These are phyloP conservation scores for Xylariaceae sp. DNA, from an alignment of 2,329 filamentous ascomycete genomes.

Conservation along the genomic window DNA sequence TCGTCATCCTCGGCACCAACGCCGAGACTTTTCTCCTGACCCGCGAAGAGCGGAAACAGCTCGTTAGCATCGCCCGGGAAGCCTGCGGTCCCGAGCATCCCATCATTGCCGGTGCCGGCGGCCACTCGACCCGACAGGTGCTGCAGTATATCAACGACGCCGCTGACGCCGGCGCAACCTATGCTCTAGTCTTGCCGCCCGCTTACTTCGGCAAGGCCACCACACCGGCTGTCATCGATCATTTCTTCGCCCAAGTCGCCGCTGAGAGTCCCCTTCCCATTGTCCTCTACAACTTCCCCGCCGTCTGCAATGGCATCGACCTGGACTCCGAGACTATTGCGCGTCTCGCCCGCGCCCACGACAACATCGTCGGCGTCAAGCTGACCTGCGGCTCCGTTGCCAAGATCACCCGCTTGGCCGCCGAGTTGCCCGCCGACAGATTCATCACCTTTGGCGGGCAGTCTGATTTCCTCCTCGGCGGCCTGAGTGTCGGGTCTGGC, in stretches of 20 bases:
- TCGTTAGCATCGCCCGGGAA: slow-evolving; percentile 53
- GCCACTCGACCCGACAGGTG: slow-evolving; percentile 61
- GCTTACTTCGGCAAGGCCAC: slow-evolving; percentile 64
- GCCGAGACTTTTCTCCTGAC: slow-evolving; percentile 45
- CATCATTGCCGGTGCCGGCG: slow-evolving; percentile 61
- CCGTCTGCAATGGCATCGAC: slow-evolving; percentile 64
- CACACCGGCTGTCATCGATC: slow-evolving; percentile 51
- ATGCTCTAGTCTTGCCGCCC: slow-evolving; percentile 57
- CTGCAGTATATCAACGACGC: slow-evolving; percentile 58
- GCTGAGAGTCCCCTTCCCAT: slow-evolving; percentile 50
- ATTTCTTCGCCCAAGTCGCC: slow-evolving; percentile 58
- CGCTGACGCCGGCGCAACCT: slow-evolving; percentile 56
- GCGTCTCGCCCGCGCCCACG: slow-evolving; percentile 43
- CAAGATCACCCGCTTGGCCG: slow-evolving; percentile 55
- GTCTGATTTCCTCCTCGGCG: slow-evolving; percentile 65
- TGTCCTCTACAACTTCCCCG: slow-evolving; percentile 66
- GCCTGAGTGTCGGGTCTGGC: slow-evolving; percentile 53
- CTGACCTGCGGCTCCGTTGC: slow-evolving; percentile 61
- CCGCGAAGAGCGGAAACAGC: slow-evolving; percentile 53
- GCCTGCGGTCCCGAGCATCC: slow-evolving; percentile 52
- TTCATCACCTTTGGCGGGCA: slow-evolving; percentile 72
- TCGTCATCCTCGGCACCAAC: slow-evolving; percentile 34
- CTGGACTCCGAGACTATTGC: slow-evolving; percentile 61
- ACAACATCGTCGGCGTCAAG: slow-evolving; percentile 61
- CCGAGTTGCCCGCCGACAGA: slow-evolving; percentile 45